Percentiles rank a stretch among this genome's conserved stretches.
phyloP scores from a whole-genome alignment of 2,329 filamentous ascomycete species.

The Aspergillus terreus region DNA sequence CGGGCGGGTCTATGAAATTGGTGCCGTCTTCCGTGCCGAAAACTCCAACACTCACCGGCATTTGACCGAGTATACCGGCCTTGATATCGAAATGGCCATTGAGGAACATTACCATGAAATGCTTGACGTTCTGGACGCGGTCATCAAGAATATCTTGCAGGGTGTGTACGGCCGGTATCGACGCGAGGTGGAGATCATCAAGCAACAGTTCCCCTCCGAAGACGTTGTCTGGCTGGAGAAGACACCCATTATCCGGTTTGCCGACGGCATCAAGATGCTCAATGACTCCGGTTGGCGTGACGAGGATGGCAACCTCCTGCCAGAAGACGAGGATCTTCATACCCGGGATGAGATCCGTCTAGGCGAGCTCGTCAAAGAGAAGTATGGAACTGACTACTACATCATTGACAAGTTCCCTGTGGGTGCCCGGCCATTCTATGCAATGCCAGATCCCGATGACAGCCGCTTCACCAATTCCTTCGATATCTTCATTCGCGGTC shows the following conservation, averaged over 20 bases:
- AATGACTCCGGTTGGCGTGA: slow-evolving; percentile 73
- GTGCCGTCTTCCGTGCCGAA: slow-evolving; percentile 86
- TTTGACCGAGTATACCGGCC: slow-evolving; percentile 87
- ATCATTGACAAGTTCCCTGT: slow-evolving; percentile 90
- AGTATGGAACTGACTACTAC: slow-evolving; percentile 87
- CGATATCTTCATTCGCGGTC: slow-evolving; percentile 89
- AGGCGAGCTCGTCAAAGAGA: slow-evolving; percentile 78
- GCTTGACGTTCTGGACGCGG: slow-evolving; percentile 70
- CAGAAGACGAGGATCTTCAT: slow-evolving; percentile 73
- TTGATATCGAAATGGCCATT: slow-evolving; percentile 91
- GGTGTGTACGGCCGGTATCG: slow-evolving; percentile 66
- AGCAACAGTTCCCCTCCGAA: slow-evolving; percentile 78
- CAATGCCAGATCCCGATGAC: slow-evolving; percentile 75
- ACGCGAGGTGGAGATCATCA: slow-evolving; percentile 73
- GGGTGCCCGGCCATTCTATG: slow-evolving; percentile 83
- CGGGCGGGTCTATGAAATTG: slow-evolving; percentile 82
- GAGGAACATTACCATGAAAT: slow-evolving; percentile 88
- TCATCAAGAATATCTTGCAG: slow-evolving; percentile 75
- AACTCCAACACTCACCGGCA: slow-evolving; percentile 95
- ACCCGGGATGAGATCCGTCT: slow-evolving; percentile 85
- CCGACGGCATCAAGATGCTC: slow-evolving; percentile 74
- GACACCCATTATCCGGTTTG: slow-evolving; percentile 77
- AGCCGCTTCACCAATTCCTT: slow-evolving; percentile 81
- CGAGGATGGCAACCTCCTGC: slow-evolving; percentile 69
- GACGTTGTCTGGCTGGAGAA: slow-evolving; percentile 84